Evolutionary conservation across 2,329 filamentous ascomycete species (phyloP).

Genomic region (Catunica adiposa): DNA sequence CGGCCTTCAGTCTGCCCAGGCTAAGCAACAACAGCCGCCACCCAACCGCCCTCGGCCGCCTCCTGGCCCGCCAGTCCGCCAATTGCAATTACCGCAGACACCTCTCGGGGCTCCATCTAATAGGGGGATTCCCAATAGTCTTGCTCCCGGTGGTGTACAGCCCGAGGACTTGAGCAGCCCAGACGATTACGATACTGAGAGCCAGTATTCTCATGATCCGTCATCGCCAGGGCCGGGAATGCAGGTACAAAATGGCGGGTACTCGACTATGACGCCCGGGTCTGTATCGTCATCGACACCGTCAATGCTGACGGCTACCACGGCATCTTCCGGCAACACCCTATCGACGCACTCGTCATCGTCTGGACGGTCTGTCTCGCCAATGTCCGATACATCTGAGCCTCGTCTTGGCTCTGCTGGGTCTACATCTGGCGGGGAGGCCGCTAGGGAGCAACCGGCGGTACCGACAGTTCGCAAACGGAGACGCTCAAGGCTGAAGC

Average conservation of each 20-base stretch:
- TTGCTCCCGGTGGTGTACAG: neutral
- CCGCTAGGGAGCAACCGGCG: neutral
- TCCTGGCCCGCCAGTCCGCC: neutral
- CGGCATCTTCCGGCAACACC: neutral
- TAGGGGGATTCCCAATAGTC: neutral
- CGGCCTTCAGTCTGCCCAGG: neutral
- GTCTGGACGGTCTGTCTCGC: neutral
- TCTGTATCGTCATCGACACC: neutral
- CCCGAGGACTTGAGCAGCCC: neutral
- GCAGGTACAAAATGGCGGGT: neutral
- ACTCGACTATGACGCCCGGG: neutral
- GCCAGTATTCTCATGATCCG: constrained; percentile 2
- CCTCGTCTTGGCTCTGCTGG: neutral
- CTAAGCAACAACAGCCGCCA: neutral
- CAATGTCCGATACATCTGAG: neutral
- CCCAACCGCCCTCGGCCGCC: neutral
- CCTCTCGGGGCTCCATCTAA: neutral
- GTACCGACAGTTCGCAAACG: neutral
- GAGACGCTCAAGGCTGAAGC: constrained; percentile 9
- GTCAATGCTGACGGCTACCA: neutral
- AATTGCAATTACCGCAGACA: neutral
- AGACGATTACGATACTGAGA: neutral
- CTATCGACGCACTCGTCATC: neutral
- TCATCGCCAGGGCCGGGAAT: neutral
- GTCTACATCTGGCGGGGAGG: neutral